A percentile compares a stretch with the other conserved stretches of the same genome.
Conservation (phyloP, 495 filamentous ascomycete genomes). For the Penicillium parvum region DNA sequence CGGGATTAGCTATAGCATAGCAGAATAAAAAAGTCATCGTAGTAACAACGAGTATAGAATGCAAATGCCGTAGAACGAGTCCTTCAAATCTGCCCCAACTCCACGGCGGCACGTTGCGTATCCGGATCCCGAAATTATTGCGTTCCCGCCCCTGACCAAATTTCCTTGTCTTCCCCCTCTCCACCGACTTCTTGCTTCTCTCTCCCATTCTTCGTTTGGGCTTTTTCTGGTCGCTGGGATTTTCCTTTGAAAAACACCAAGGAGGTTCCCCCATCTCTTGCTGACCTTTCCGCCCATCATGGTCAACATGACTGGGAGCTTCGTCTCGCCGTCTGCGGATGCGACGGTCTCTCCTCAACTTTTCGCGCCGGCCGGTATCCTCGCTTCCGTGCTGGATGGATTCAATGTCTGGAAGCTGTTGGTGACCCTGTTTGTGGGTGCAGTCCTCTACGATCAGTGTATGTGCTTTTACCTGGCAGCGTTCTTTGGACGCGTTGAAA, state of each 20-base stretch:
- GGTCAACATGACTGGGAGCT: conserved; percentile 63
- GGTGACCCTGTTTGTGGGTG: conserved; percentile 60
- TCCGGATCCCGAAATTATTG: conserved; percentile 14
- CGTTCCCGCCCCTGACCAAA: conserved; percentile 26
- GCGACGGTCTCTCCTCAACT: conserved; percentile 50
- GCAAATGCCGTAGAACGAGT: too few species aligned
- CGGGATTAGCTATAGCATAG: too few species aligned
- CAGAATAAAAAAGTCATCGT: too few species aligned
- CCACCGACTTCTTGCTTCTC: too few species aligned
- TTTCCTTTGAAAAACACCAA: conserved; percentile 9
- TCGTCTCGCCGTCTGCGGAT: conserved; percentile 72
- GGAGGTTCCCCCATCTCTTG: conserved; percentile 1
- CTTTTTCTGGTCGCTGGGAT: conserved; percentile 1
- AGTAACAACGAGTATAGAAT: too few species aligned
- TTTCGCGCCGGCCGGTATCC: conserved; percentile 37
- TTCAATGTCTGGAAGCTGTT: conserved; percentile 60
- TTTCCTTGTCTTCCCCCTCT: conserved; percentile 13
- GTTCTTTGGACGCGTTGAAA: conserved; percentile 2
- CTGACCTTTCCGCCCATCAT: conserved; percentile 35
- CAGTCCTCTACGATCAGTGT: conserved; percentile 86
- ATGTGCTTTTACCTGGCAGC: conserved; percentile 27
- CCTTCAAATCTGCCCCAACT: too few species aligned
- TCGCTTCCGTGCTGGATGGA: conserved; percentile 47
- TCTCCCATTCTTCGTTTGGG: conserved; percentile 1
- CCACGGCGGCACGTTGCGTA: conserved; percentile 1